Conservation (phyloP, 129 eudicot species). For the Flaveria trinervia region DNA sequence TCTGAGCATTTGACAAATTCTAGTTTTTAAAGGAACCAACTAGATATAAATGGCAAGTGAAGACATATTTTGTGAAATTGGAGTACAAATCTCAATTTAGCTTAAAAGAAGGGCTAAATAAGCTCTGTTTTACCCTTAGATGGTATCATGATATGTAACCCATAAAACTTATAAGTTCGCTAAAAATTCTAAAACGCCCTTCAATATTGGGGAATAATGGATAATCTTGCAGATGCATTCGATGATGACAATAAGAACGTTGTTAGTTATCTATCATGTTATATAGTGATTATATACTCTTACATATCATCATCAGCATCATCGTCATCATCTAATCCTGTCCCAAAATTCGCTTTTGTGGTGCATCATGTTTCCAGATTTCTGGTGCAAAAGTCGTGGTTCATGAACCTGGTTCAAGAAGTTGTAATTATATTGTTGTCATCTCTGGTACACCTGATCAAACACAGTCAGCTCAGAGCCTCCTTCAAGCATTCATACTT, state of each 20-base stretch:
- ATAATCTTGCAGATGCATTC: not conserved
- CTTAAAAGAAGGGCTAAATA: not conserved
- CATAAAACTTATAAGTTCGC: not conserved
- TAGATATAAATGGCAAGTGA: not conserved
- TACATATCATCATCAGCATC: not conserved
- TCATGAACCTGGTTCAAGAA: slow-evolving; percentile 56
- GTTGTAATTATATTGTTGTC: slow-evolving; percentile 40
- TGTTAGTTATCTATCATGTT: not conserved
- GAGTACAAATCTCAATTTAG: not conserved
- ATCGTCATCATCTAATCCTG: slow-evolving; percentile 9
- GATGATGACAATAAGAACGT: not conserved
- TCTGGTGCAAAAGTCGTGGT: slow-evolving; percentile 75
- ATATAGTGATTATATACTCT: not conserved
- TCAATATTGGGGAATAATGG: not conserved
- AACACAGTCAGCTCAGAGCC: slow-evolving; percentile 84
- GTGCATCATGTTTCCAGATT: slow-evolving; percentile 50
- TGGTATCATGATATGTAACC: not conserved
- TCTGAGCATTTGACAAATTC: not conserved
- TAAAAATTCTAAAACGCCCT: not conserved
- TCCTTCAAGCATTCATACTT: slow-evolving; percentile 79
- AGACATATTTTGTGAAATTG: not conserved
- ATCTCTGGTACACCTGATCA: slow-evolving; percentile 77
- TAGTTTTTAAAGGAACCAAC: not conserved
- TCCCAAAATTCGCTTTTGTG: not conserved
- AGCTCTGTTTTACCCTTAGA: not conserved